Conservation (phyloP, 768 basidiomycete genomes). For the Russula ochroleuca region DNA sequence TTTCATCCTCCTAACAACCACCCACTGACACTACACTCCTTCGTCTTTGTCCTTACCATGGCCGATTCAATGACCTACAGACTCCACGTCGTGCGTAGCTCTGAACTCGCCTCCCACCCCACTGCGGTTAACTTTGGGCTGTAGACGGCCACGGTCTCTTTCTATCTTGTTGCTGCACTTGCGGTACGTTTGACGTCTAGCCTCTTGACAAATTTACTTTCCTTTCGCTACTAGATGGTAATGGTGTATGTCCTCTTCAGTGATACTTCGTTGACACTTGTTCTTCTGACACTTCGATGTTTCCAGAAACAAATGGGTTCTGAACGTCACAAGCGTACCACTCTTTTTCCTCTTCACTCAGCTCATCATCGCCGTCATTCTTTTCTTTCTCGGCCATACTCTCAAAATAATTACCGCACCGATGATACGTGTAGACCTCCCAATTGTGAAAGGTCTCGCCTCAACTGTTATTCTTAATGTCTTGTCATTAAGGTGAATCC, state of each 20-base stretch:
- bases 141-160: conserved; percentile 70
- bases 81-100: conserved; percentile 13
- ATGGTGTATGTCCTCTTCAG: conserved; percentile 58
- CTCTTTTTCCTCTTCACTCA: conserved; percentile 86
- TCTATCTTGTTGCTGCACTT: conserved; percentile 86
- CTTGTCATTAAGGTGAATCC: conserved; percentile 66
- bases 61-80: conserved; percentile 6
- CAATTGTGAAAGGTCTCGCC: conserved; percentile 64
- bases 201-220: conserved; percentile 1
- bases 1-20: no score
- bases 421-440: conserved; percentile 53
- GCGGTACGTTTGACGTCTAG: conserved; percentile 52
- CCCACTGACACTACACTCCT: background rate
- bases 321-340: conserved; percentile 67
- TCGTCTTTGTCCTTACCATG: conserved; percentile 1
- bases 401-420: conserved; percentile 64
- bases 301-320: conserved; percentile 85
- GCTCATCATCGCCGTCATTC: conserved; percentile 69
- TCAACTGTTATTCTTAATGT: conserved; percentile 77
- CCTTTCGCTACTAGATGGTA: conserved; percentile 61
- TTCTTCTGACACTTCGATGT: conserved; percentile 20
- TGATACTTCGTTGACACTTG: background rate
- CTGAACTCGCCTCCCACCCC: no score
- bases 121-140: background rate
- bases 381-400: conserved; percentile 63